Evolutionary conservation across 805 yeast species (phyloP), one percentile per base, ranked within the genome.

Genomic region (Martiniozyma abietophila): DNA sequence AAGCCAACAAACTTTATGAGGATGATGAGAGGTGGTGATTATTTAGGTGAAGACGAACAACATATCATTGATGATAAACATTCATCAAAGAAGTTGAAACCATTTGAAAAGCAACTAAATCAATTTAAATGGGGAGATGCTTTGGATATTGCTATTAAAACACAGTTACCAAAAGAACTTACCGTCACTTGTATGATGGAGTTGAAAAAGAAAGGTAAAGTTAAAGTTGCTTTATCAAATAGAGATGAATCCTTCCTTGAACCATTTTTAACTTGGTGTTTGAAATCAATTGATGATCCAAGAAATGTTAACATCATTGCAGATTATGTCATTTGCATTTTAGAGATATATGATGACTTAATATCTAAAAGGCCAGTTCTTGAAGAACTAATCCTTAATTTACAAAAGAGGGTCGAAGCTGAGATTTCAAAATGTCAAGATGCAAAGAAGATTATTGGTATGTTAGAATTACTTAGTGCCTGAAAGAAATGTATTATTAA

Each of bases 81-180:
- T 25, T 64, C 63, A 30, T 31, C 39, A 12, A 84, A 78, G 56
- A 81, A 80, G 51, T 67, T 85, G 38, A 79, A 79, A 56, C 79
- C 74, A 30, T 89, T 79, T 51, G 98, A 92, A 56, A 80, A 70
- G 51, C 80, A 80, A 49, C 66, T 92, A 42, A 82, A 84, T 51
- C 81, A 81, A 18, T 92, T 92, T 65, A 74, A 80, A 51, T 92
- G 97, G 96, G 55, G 77, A 3, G 96, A 88, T 45, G 96, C 97
- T 4, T 66, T 92, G 28, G 95, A 89, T 54, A 68, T 78, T 39
- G 96, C 95, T 1, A 77, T 89, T 43, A 65, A 72, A 10, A 70
- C 80, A 3, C 17, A 33, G 14, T 69, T 78, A 53, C 74, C 89
- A 1, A 74, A 77, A 38, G 96, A 88, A 48, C 66, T 78, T 40